Evolutionary conservation across 192 early-diverging fungal species (phyloP).

Genomic region (Dimargaris verticillata): DNA sequence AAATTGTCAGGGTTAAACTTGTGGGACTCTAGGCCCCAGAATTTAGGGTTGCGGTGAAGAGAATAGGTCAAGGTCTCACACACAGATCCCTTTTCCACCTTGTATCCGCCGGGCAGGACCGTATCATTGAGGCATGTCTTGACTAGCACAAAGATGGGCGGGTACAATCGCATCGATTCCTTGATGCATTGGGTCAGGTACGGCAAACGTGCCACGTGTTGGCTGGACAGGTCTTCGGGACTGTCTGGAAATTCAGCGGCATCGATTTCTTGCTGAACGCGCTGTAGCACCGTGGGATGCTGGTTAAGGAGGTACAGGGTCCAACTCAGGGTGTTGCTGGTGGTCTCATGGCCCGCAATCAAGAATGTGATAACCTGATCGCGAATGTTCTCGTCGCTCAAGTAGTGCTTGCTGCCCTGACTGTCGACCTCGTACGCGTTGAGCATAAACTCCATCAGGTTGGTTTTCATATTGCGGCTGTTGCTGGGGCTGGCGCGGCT

Average conservation of each 20-base stretch:
- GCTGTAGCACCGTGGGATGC: conserved; percentile 24
- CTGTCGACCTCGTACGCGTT: conserved; percentile 24
- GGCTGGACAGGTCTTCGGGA: conserved; percentile 10
- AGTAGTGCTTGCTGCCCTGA: conserved; percentile 12
- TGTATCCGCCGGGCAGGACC: conserved; percentile 26
- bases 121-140: conserved; percentile 25
- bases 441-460: conserved; percentile 40
- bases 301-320: conserved; percentile 25
- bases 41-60: conserved; percentile 27
- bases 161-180: conserved; percentile 36
- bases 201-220: conserved; percentile 25
- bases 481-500: conserved; percentile 22
- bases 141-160: conserved; percentile 27
- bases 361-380: conserved; percentile 46
- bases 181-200: conserved; percentile 34
- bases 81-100: conserved; percentile 14
- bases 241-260: conserved; percentile 20
- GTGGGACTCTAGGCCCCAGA: conserved; percentile 25
- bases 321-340: conserved; percentile 34
- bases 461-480: conserved; percentile 16
- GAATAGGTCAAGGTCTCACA: conserved; percentile 16
- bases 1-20: conserved; percentile 37
- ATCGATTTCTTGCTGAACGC: conserved; percentile 31
- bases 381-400: conserved; percentile 31
- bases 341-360: conserved; percentile 43